Evolutionary conservation across 2,329 filamentous ascomycete species (phyloP).

Genomic region (Metarhizium anisopliae): DNA sequence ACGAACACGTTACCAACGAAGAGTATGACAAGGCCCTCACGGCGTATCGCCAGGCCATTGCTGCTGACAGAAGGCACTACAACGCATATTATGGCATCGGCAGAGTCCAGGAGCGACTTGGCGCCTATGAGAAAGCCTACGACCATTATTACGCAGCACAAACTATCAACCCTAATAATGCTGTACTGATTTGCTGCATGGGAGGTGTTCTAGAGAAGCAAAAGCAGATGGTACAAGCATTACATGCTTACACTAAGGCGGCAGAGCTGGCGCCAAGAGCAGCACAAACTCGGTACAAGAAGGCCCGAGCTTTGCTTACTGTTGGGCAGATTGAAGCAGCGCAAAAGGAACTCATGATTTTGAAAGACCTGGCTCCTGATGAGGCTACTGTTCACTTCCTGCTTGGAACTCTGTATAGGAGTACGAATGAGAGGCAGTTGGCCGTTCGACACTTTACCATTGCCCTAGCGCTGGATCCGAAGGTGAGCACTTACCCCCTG

Average conservation of each 20-base stretch:
- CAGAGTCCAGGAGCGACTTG: conserved; percentile 79
- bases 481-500: conserved; percentile 48
- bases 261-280: conserved; percentile 73
- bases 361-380: conserved; percentile 87
- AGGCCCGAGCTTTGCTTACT: conserved; percentile 77
- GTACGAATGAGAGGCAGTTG: conserved; percentile 60
- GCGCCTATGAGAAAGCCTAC: conserved; percentile 84
- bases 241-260: conserved; percentile 75
- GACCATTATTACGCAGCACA: conserved; percentile 85
- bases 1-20: conserved; percentile 92
- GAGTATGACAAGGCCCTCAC: conserved; percentile 92
- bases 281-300: conserved; percentile 83
- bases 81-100: conserved; percentile 95
- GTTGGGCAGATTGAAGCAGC: conserved; percentile 63
- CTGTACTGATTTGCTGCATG: conserved; percentile 86
- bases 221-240: conserved; percentile 68
- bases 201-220: conserved; percentile 84
- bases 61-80: conserved; percentile 83
- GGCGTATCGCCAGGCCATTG: conserved; percentile 78
- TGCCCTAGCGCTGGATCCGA: conserved; percentile 90
- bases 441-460: conserved; percentile 94
- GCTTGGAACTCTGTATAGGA: conserved; percentile 74
- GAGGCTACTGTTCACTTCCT: conserved; percentile 95
- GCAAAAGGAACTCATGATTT: conserved; percentile 71
- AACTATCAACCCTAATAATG: conserved; percentile 86